Percentiles rank a stretch among this genome's conserved stretches.
These are phyloP conservation scores for Trichoderma sp. DNA, from an alignment of 2,329 filamentous ascomycete species.

Conservation along the genomic window DNA sequence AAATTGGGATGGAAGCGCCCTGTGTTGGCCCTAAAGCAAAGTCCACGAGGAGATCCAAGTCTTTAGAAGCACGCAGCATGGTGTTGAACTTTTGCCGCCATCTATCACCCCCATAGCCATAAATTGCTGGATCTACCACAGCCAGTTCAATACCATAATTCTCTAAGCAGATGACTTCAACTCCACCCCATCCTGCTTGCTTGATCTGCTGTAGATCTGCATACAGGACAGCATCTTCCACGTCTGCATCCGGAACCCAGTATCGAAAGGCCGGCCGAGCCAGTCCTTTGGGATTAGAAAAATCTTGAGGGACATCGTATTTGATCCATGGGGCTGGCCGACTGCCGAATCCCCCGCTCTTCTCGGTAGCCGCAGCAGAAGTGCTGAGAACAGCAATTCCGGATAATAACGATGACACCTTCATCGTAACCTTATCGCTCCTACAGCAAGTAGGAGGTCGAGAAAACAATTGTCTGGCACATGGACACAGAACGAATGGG, in stretches of 20 bases:
- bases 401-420: not conserved
- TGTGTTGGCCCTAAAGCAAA: conserved; percentile 11
- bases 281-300: not conserved
- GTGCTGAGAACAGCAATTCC: not conserved
- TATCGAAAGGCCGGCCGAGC: conserved; percentile 3
- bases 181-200: conserved; percentile 3
- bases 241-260: conserved; percentile 6
- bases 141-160: conserved; percentile 1
- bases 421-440: not conserved
- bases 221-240: not conserved
- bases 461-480: not conserved
- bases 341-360: not conserved
- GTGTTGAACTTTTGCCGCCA: conserved; percentile 6
- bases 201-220: not conserved
- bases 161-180: not conserved
- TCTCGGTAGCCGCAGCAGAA: not conserved
- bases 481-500: not conserved
- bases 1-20: conserved; percentile 1
- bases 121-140: conserved; percentile 4
- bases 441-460: not conserved
- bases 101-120: not conserved
- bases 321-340: conserved; percentile 1
- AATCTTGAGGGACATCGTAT: not conserved
- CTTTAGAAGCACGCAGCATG: not conserved
- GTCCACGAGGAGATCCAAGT: not conserved